Evolutionary conservation across 2,329 filamentous ascomycete genomes (phyloP), one percentile per base, ranked within the genome.

Genomic region (Colletotrichum sp.): DNA sequence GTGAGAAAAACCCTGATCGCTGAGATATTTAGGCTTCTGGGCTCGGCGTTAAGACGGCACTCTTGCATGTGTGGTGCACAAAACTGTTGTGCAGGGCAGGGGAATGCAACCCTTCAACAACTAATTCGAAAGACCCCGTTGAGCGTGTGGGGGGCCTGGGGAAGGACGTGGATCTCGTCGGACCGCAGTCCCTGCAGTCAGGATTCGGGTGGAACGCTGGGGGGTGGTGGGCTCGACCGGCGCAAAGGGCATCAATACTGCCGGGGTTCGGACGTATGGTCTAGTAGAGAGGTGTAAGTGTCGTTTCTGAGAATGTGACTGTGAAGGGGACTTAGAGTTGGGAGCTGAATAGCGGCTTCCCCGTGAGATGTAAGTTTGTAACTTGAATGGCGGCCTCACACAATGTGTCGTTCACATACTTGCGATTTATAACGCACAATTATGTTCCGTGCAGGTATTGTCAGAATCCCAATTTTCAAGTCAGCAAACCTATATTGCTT

Each of bases 161-260:
- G 78, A 80, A 79, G 79, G 78, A 36, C 34, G 34, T 36, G 34
- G 34, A 75, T 77, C 71, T 77, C 78, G 77, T 83, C 83, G 83
- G 83, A 83, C 82, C 83, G 83, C 78, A 81, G 80, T 82, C 80
- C 83, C 82, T 82, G 79, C 79, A 78, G 80, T 80, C 81, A 81
- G 78, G 77, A 79, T 73, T 27, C 52, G 66, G 63, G 65, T 69
- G 72, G 39, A 52, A 71, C 65, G 9, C 65, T 44, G 32, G 48
- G 9, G 30, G 60, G 9, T 25, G 25, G 70, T 36, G 30, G 25
- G 57, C 15, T 34, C 28, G 22, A 25, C 25, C 13, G 72, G 59
- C 12, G 32, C 25, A 48, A 72, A 34, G 30, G 36, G 55, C 34
- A 48, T 22, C 52, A 30, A 64, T 32, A 19, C 52, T 32, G 32